phyloP scores from a whole-genome alignment of 2,329 filamentous ascomycete species.

The Fusarium guadeloupense region DNA sequence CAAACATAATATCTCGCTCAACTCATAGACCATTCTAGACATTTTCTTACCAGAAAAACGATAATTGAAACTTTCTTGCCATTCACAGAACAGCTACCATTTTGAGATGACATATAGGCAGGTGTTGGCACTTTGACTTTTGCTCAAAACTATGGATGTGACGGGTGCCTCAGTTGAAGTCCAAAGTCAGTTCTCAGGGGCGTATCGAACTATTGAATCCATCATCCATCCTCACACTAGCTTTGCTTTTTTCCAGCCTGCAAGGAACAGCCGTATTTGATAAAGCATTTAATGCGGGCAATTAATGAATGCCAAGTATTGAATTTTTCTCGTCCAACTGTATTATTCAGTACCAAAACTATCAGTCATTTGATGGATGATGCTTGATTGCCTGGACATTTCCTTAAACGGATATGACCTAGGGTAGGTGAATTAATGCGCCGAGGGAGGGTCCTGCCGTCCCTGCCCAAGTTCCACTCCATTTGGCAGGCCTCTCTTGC shows the following conservation, averaged over 20 bases:
- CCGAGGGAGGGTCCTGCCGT: conserved; percentile 10
- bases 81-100: background rate
- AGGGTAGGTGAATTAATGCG: background rate
- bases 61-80: background rate
- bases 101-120: background rate
- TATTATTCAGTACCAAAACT: too few species aligned
- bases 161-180: background rate
- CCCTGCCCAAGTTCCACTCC: background rate
- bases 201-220: background rate
- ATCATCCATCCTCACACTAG: background rate
- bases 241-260: conserved; percentile 12
- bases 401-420: conserved; percentile 4
- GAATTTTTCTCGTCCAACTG: background rate
- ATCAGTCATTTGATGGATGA: too few species aligned
- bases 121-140: background rate
- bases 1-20: background rate
- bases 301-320: background rate
- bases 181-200: conserved; percentile 2
- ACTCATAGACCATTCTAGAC: background rate
- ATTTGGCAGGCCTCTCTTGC: background rate
- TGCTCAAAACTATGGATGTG: background rate
- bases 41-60: too few species aligned
- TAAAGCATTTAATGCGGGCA: conserved; percentile 22
- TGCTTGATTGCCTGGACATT: too few species aligned
- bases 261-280: conserved; percentile 16